Evolutionary conservation across 2,329 filamentous ascomycete species (phyloP).

Genomic region (Paraphaeosphaeria minitans): DNA sequence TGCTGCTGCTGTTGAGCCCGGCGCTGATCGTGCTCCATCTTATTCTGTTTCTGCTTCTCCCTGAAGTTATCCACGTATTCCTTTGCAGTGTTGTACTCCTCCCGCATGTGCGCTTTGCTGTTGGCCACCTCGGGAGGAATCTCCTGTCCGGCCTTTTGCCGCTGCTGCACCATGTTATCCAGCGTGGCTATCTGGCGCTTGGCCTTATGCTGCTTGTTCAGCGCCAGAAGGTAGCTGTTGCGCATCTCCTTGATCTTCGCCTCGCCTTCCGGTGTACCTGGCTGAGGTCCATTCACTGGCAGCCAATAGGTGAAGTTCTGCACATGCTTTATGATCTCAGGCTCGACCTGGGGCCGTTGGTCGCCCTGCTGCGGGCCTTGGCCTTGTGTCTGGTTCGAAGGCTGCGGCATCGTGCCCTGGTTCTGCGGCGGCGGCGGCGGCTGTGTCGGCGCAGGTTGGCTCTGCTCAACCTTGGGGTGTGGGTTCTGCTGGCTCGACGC

Average conservation of each 20-base stretch:
- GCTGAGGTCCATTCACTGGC: conserved; percentile 32
- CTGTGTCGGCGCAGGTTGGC: conserved; percentile 33
- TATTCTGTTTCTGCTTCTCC: conserved; percentile 41
- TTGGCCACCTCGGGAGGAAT: conserved; percentile 35
- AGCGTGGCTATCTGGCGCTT: conserved; percentile 34
- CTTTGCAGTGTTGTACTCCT: conserved; percentile 37
- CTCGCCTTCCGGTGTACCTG: conserved; percentile 45
- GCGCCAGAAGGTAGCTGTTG: conserved; percentile 41
- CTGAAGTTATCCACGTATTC: conserved; percentile 44
- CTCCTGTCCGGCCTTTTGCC: conserved; percentile 40
- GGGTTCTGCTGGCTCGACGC: conserved; percentile 29
- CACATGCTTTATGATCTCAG: conserved; percentile 46
- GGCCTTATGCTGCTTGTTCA: conserved; percentile 39
- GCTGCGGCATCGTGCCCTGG: conserved; percentile 17
- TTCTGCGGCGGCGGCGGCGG: conserved; percentile 30
- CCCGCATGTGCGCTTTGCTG: conserved; percentile 35
- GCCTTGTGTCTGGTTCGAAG: conserved; percentile 15
- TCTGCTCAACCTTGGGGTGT: conserved; percentile 14
- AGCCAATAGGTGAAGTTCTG: conserved; percentile 41
- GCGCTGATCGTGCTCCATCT: conserved; percentile 39
- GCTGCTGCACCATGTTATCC: conserved; percentile 35
- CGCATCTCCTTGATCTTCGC: conserved; percentile 43
- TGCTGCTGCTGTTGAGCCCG: conserved; percentile 37
- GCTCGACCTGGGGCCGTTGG: conserved; percentile 27
- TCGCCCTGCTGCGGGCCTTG: conserved; percentile 16